A percentile compares a stretch with the other conserved stretches of the same genome.
Evolutionary conservation across 2,329 filamentous ascomycete species (phyloP).

Genomic region (Ophiostoma tasmaniense): DNA sequence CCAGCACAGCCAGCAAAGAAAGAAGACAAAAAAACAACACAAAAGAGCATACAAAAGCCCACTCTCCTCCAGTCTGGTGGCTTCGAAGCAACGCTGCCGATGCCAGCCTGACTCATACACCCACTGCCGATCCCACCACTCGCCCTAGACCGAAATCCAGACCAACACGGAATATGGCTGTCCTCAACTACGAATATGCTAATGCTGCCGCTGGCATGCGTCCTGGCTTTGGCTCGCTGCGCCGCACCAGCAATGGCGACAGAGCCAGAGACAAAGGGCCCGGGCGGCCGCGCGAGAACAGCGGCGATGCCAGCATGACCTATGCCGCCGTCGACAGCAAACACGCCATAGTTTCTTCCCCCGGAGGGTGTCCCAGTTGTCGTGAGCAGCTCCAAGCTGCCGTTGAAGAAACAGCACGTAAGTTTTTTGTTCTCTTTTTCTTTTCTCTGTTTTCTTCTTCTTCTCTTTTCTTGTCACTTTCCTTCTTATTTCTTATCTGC

Average conservation of each 20-base stretch:
- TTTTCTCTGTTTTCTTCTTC: too few species aligned
- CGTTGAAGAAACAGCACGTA: not conserved
- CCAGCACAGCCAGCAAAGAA: not conserved
- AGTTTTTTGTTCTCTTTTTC: not conserved
- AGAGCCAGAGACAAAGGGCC: too few species aligned
- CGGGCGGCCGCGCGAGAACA: not conserved
- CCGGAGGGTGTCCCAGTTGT: constrained; percentile 14
- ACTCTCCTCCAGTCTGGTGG: not conserved
- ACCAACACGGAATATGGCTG: constrained; percentile 6
- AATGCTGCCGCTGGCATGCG: constrained; percentile 14
- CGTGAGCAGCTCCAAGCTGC: constrained; percentile 5
- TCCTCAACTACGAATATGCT: constrained; percentile 9
- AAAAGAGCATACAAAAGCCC: not conserved
- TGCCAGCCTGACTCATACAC: not conserved
- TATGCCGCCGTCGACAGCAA: constrained; percentile 2
- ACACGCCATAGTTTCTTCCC: not conserved
- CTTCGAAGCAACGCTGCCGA: not conserved
- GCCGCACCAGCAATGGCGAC: not conserved
- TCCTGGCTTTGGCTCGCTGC: constrained; percentile 11
- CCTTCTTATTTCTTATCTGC: not conserved
- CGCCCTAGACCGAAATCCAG: not conserved
- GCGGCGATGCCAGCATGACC: constrained; percentile 7
- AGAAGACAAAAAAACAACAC: not conserved
- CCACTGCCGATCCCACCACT: not conserved
- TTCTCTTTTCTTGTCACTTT: not conserved